Evolutionary conservation across 2,329 filamentous ascomycete species (phyloP), one percentile per base, ranked within the genome.

Genomic region (Metarhizium guizhouense): DNA sequence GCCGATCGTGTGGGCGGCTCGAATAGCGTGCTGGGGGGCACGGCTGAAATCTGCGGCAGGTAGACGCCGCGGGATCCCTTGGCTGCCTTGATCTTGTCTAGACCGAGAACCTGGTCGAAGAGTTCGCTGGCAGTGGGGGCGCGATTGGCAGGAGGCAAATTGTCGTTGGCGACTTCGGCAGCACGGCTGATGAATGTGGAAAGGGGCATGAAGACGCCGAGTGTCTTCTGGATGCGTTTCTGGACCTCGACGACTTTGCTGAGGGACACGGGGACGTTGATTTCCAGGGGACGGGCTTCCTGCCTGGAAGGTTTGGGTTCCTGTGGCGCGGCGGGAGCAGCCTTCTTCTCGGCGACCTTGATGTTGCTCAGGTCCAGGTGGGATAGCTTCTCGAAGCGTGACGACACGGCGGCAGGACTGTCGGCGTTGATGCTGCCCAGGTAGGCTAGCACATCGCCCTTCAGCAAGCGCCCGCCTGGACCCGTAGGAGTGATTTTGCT

Each of bases 351-450:
- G 51, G 86, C 86, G 57, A 93, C 75, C 77, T 95, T 95, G 76
- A 97, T 93, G 76, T 97, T 96, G 76, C 88, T 94, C 29, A 99
- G 83, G 70, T 99, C 93, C 54, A 99, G 84, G 70, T 95, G 90
- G 47, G 82, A 76, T 51, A 94, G 83, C 71, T 90, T 86, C 58
- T 83, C 78, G 67, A 95, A 86, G 53, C 83, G 84, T 56, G 81
- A 76, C 55, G 88, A 87, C 63, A 91, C 80, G 58, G 84, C 77
- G 25, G 82, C 79, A 2, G 93, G 88, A 62, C 89, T 87, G 57
- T 84, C 79, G 60, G 84, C 76, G 58, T 86, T 77, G 65, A 96
- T 90, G 63, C 80, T 77, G 59, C 94, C 94, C 16, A 97, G 73
- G 71, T 93, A 94, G 51, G 91, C 92, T 54, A 99, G 83, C 6